phyloP scores from a whole-genome alignment of 2,329 filamentous ascomycete genomes.

The Thielaviopsis euricoi region DNA sequence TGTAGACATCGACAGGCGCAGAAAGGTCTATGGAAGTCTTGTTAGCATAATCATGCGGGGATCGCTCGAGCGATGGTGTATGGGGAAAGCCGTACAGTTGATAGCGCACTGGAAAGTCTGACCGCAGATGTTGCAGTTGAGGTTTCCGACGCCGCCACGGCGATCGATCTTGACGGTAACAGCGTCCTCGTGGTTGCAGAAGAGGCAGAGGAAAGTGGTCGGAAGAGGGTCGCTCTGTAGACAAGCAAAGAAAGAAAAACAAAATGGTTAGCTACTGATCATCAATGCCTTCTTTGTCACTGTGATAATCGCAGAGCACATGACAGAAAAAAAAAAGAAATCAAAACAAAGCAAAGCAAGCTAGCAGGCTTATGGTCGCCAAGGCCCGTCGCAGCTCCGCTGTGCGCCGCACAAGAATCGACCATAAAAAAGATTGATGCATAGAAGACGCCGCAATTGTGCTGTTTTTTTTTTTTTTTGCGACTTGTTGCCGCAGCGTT shows the following conservation, averaged over 20 bases:
- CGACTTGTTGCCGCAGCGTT: background rate
- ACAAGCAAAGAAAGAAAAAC: background rate
- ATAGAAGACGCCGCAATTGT: background rate
- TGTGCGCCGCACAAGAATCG: no score
- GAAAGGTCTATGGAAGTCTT: slow-evolving; percentile 50
- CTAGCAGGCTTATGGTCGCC: background rate
- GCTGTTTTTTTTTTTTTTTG: background rate
- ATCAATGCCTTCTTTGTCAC: slow-evolving; percentile 9
- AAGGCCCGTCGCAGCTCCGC: background rate
- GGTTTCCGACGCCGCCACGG: slow-evolving; percentile 69
- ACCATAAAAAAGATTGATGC: no score
- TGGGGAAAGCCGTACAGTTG: slow-evolving; percentile 50
- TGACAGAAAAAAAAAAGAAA: background rate
- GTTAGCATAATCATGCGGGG: background rate
- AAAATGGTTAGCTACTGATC: background rate
- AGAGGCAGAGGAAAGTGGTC: slow-evolving; percentile 86
- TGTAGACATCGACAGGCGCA: slow-evolving; percentile 85
- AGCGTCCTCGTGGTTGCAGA: slow-evolving; percentile 95
- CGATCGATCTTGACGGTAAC: slow-evolving; percentile 86
- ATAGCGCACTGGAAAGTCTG: slow-evolving; percentile 86
- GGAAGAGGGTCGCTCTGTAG: slow-evolving; percentile 51
- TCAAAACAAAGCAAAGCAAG: background rate
- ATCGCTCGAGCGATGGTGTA: background rate
- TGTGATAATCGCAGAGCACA: background rate
- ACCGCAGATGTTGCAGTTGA: slow-evolving; percentile 84